A percentile compares a stretch with the other conserved stretches of the same genome.
These are phyloP conservation scores for Piloderma croceum DNA, from an alignment of 768 basidiomycete species.

Conservation along the genomic window DNA sequence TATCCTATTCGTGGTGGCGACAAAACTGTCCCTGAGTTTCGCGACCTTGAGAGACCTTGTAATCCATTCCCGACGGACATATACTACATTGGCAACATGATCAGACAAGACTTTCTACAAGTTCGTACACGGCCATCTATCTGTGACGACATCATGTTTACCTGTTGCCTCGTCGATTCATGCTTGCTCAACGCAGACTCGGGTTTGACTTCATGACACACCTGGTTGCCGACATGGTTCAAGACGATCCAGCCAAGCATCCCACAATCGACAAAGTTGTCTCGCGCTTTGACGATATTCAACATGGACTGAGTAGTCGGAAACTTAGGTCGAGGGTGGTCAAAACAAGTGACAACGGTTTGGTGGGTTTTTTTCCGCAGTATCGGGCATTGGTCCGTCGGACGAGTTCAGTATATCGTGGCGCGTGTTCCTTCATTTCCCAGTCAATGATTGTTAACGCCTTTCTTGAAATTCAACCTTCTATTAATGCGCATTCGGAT, in stretches of 20 bases:
- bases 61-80: constrained; percentile 32
- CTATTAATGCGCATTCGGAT: no score
- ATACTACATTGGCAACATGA: constrained; percentile 29
- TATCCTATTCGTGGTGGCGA: constrained; percentile 3
- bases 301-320: constrained; percentile 12
- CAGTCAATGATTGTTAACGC: no score
- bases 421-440: no score
- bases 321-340: constrained; percentile 27
- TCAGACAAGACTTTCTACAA: constrained; percentile 20
- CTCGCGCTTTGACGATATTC: constrained; percentile 20
- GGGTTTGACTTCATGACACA: constrained; percentile 27
- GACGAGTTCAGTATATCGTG: no score
- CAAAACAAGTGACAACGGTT: constrained; percentile 11
- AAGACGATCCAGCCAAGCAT: constrained; percentile 25
- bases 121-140: constrained; percentile 11
- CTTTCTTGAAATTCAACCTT: no score
- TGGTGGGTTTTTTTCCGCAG: no score
- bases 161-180: no score
- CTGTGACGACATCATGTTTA: not conserved
- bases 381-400: no score
- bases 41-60: constrained; percentile 3
- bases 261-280: constrained; percentile 27
- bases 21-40: constrained; percentile 26
- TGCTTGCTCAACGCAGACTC: not conserved
- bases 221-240: constrained; percentile 28